Base-by-base conservation (phyloP, 805 yeast species). In the Yarrowia sp. region DNA sequence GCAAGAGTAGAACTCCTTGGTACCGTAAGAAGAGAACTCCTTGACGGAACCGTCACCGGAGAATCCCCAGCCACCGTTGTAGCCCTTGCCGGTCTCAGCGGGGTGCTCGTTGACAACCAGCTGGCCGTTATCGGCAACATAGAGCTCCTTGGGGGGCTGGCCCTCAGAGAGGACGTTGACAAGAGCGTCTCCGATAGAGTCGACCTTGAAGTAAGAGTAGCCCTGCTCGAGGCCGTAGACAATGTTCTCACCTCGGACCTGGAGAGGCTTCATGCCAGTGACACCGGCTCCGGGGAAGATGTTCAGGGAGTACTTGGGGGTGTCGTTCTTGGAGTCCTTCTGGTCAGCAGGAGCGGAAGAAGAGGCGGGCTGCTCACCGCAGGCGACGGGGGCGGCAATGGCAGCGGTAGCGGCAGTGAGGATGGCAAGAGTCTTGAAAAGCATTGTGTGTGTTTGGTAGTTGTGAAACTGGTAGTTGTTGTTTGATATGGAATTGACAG, bases 181-280 rank as follows among this genome's bases (percentile, higher is more conserved):
- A 19, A 52, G 56, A 19, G 42, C 56, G 30, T 52, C 33, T 3
- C 56, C 56, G 7, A 52, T 13, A 8, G 56, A 34, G 30, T 34
- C 56, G 17, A 52, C 56, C 33, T 17, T 52, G 42, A 52, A 52
- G 56, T 52, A 36, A 13, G 56, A 52, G 42, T 17, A 52, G 40
- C 55, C 55, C 55, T 50, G 55, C 5, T n/a, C 24, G 24, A 50
- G 55, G n/a, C 55, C 55, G 40, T 34, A 52, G 56, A 52, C 56
- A 36, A 52, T 19, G 56, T 17, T 36, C 3, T 52, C 56, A 0
- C 56, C 56, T 52, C 56, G 56, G 30, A 52, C 33, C 56, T 52
- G 56, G 12, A 52, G 56, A 14, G 56, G 42, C 56, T 52, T 34
- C 56, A 52, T 52, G n/a, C 56, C 56, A 17, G 14, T 13, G 42